These are phyloP conservation scores for Cyberlindnera mycetangii DNA, from an alignment of 805 yeast species.

Conservation along the genomic window DNA sequence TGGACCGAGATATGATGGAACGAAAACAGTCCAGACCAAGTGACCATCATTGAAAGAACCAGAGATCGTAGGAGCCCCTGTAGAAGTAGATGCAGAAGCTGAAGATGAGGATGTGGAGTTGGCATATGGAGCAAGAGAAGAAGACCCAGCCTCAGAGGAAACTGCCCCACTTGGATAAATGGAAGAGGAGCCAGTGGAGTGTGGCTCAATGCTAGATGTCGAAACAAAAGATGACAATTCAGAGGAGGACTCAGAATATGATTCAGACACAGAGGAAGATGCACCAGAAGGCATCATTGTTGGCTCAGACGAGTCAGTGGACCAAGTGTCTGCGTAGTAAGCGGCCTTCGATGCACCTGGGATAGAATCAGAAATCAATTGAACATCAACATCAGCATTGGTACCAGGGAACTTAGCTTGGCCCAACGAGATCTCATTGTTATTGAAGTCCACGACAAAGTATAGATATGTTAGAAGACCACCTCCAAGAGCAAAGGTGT, in stretches of 20 bases:
- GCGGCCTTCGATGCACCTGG: constrained; percentile 11
- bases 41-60: constrained; percentile 12
- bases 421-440: constrained; percentile 13
- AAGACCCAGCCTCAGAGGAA: too few relatives aligned
- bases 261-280: not conserved
- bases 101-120: not conserved
- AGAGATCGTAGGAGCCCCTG: constrained; percentile 9
- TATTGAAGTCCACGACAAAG: constrained; percentile 13
- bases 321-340: constrained; percentile 6
- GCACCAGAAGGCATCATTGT: constrained; percentile 1
- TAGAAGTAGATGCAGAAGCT: not conserved
- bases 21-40: constrained; percentile 12
- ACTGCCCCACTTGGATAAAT: not conserved
- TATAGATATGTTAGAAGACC: constrained; percentile 14
- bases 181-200: not conserved
- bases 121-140: not conserved
- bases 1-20: constrained; percentile 17
- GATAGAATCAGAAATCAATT: not conserved
- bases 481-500: constrained; percentile 14
- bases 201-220: not conserved
- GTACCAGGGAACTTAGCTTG: constrained; percentile 17
- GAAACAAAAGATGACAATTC: not conserved
- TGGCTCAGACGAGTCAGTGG: constrained; percentile 3
- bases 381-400: constrained; percentile 6
- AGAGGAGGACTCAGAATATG: not conserved